These are phyloP conservation scores for Geotrichum restrictum DNA, from an alignment of 1,139 yeast genomes.

Conservation along the genomic window DNA sequence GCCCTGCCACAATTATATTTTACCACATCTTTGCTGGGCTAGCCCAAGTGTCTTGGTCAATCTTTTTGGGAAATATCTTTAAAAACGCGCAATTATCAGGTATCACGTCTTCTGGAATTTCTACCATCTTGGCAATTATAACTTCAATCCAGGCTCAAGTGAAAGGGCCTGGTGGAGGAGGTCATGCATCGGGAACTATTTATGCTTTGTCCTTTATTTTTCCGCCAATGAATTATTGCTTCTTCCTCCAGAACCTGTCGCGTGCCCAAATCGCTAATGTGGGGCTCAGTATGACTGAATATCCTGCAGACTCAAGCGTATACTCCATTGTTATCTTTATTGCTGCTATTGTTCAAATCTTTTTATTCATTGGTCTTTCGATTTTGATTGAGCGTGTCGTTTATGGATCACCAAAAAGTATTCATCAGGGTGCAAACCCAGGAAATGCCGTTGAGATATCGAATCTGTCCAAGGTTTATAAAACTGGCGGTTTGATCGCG, in stretches of 20 bases:
- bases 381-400: conserved; percentile 29
- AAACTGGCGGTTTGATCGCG: conserved; percentile 18
- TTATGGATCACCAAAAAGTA: conserved; percentile 28
- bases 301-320: conserved; percentile 32
- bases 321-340: conserved; percentile 34
- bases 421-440: conserved; percentile 21
- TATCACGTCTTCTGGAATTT: conserved; percentile 36
- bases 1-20: conserved; percentile 34
- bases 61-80: conserved; percentile 37
- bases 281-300: conserved; percentile 30
- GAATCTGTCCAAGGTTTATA: conserved; percentile 30
- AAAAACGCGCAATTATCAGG: conserved; percentile 39
- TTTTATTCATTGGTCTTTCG: conserved; percentile 31
- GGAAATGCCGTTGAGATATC: conserved; percentile 27
- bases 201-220: conserved; percentile 36
- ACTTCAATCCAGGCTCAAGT: conserved; percentile 35
- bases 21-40: conserved; percentile 38
- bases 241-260: conserved; percentile 34
- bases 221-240: conserved; percentile 40
- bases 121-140: conserved; percentile 36
- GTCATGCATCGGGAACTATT: conserved; percentile 30
- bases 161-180: conserved; percentile 28
- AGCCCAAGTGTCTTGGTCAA: conserved; percentile 35
- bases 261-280: conserved; percentile 30
- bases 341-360: conserved; percentile 35